A percentile compares a stretch with the other conserved stretches of the same genome.
Conservation (phyloP, 768 basidiomycete species). For the Pulveroboletus sp. region DNA sequence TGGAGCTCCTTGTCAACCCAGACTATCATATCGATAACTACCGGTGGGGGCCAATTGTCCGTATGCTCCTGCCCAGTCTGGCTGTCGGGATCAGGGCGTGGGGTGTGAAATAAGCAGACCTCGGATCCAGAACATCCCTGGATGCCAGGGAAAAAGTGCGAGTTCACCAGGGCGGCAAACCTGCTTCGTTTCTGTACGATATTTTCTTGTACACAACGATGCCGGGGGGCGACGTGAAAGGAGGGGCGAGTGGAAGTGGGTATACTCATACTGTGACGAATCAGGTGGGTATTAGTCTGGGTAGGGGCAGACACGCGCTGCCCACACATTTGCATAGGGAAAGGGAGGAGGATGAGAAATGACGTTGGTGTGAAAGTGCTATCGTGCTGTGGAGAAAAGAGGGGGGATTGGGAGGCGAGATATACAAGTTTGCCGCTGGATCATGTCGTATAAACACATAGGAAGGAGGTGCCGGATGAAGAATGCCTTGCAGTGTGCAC, state of each 20-base stretch:
- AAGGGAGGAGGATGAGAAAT: constrained; percentile 23
- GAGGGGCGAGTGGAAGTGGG: neutral
- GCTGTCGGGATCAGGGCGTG: constrained; percentile 28
- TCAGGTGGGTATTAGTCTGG: constrained; percentile 10
- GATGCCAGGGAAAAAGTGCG: constrained; percentile 9
- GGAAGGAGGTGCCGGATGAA: constrained; percentile 11
- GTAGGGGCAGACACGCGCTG: neutral
- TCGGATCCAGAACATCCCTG: constrained; percentile 22
- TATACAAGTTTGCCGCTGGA: neutral
- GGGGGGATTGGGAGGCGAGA: neutral
- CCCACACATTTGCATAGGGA: constrained; percentile 2
- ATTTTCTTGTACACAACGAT: constrained; percentile 10
- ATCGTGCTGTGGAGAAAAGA: constrained; percentile 10
- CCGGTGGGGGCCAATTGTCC: constrained; percentile 11
- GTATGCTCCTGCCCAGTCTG: constrained; percentile 26
- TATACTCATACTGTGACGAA: neutral
- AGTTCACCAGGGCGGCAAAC: constrained; percentile 11
- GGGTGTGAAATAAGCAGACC: constrained; percentile 14
- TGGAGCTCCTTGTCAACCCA: neutral
- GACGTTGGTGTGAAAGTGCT: constrained; percentile 8
- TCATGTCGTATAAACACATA: constrained; percentile 2
- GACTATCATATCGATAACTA: constrained; percentile 9
- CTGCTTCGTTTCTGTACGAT: constrained; percentile 8
- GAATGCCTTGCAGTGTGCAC: constrained; percentile 12
- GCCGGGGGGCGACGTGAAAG: constrained; percentile 12